These are phyloP conservation scores for Kwoniella sp. DNA, from an alignment of 768 basidiomycete genomes.

Conservation along the genomic window DNA sequence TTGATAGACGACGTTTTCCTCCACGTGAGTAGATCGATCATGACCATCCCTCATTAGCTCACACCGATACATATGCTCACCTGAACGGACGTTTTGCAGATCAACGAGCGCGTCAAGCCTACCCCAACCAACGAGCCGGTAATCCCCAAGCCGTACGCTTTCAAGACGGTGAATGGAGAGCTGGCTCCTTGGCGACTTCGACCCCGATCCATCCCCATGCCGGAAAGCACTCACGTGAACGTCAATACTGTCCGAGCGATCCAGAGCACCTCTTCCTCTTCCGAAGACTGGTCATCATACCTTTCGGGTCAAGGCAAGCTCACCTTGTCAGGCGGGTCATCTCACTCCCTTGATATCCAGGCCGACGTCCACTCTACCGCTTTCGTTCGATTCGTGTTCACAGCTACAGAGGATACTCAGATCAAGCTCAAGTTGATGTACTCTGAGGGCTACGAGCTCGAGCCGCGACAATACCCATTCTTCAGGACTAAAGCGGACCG, in stretches of 20 bases:
- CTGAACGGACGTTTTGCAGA: slow-evolving; percentile 8
- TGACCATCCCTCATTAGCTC: not conserved
- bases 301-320: slow-evolving; percentile 2
- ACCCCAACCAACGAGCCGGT: not conserved
- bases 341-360: slow-evolving; percentile 26
- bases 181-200: slow-evolving; percentile 19
- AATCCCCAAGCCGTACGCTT: slow-evolving; percentile 10
- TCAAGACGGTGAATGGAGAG: slow-evolving; percentile 23
- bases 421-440: slow-evolving; percentile 29
- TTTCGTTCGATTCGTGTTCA: slow-evolving; percentile 23
- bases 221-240: slow-evolving; percentile 9
- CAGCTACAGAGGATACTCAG: not conserved
- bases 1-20: slow-evolving; percentile 27
- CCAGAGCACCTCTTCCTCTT: not conserved
- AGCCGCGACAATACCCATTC: slow-evolving; percentile 20
- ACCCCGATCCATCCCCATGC: slow-evolving; percentile 16
- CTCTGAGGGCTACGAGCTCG: slow-evolving; percentile 37
- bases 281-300: slow-evolving; percentile 4
- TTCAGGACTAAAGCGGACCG: slow-evolving; percentile 21
- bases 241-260: slow-evolving; percentile 10
- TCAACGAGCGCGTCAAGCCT: slow-evolving; percentile 23
- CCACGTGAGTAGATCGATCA: slow-evolving; percentile 9
- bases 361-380: slow-evolving; percentile 37
- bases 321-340: slow-evolving; percentile 1
- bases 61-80: not conserved